Evolutionary conservation across 2,329 filamentous ascomycete species (phyloP).

Genomic region (Fusarium sp.): DNA sequence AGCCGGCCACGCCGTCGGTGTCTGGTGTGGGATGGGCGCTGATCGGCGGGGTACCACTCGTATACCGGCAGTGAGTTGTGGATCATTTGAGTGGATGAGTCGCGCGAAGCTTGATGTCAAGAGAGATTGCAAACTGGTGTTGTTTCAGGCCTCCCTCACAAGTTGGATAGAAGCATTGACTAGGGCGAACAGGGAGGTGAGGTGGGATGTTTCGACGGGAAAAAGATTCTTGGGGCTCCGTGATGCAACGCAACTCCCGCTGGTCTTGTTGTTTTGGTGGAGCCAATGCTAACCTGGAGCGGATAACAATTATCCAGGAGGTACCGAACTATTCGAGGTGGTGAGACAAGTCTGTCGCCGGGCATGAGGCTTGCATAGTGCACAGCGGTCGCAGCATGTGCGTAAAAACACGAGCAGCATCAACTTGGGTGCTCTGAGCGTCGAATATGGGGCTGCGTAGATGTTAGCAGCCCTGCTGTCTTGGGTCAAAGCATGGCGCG

Average conservation of each 20-base stretch:
- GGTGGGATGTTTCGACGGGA: not conserved
- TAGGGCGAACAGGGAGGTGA: not conserved
- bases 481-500: constrained; percentile 28
- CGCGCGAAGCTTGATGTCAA: constrained; percentile 3
- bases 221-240: not conserved
- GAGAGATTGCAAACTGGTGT: not conserved
- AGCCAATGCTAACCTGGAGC: not conserved
- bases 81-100: constrained; percentile 6
- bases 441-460: not conserved
- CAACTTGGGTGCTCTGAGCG: constrained; percentile 8
- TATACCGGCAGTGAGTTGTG: constrained; percentile 19
- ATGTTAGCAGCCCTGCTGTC: constrained; percentile 26
- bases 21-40: constrained; percentile 30
- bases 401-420: not conserved
- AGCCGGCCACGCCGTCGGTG: constrained; percentile 40
- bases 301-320: not conserved
- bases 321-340: not conserved
- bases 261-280: not conserved
- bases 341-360: constrained; percentile 5
- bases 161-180: not conserved
- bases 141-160: constrained; percentile 1
- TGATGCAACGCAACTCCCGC: constrained; percentile 2
- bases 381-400: not conserved
- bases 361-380: constrained; percentile 13
- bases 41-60: constrained; percentile 33